Evolutionary conservation across 495 filamentous ascomycete genomes (phyloP), one percentile per base, ranked within the genome.

Genomic region (Sphaerosporella brunnea): DNA sequence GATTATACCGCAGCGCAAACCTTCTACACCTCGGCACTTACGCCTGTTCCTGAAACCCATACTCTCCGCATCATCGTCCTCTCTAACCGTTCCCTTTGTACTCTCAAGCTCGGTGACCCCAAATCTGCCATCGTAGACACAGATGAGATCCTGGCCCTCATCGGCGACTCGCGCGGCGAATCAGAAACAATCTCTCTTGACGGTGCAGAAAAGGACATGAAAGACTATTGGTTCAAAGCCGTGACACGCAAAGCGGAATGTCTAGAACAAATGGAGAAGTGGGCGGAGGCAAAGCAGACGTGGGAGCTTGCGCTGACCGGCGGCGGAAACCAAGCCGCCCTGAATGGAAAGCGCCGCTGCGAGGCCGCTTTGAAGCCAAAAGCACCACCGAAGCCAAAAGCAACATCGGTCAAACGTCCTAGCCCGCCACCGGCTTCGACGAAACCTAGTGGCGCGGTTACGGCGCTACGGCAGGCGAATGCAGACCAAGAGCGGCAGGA

Each of bases 201-300:
- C 16, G 69, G 71, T 15, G 70, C 78, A 15, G 69, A 71, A 23
- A 92, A 93, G 50, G 78, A 84, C 36, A 95, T 97, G 87, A 78
- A 72, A 37, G 84, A 88, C 32, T 84, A 93, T 59, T 96, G 77
- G 62, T 83, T 82, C 40, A 96, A 95, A 63, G 87, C 86, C 0
- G 68, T 94, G 35, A 86, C 79, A 63, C 79, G 92, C 47, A 95
- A 95, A 68, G 90, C 92, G 11, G 92, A 96, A 62, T 88, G 82
- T 1, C 69, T 96, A 23, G 90, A 97, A 65, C 82, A 95, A 55
- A 77, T 97, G 58, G 90, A 97, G 66, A 81, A 80, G 59, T 97
- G 90, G 88, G 59, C 63, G 1, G 87, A 95, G 23, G 92, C 90
- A 2, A 77, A 73, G 0, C 67, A 72, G 16, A 72, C 78, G 0